Conservation (phyloP, 306 rosid species). For the Castanea crenata region DNA sequence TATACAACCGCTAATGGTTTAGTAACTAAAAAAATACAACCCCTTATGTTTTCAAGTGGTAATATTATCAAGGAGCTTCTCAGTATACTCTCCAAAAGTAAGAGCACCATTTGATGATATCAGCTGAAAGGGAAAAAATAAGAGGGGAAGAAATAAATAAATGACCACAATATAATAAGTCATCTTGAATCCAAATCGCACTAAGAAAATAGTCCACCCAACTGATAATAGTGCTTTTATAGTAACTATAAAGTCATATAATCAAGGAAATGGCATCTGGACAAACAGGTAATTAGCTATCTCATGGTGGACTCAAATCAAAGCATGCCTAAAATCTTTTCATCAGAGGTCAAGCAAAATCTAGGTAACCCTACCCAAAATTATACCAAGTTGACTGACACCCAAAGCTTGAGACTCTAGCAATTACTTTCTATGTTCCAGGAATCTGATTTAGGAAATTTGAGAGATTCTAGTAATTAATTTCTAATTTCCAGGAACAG, state of each 20-base stretch:
- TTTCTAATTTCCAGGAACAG: background rate
- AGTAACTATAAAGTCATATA: background rate
- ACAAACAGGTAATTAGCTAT: background rate
- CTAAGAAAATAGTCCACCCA: background rate
- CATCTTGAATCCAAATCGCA: background rate
- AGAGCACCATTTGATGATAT: constrained; percentile 62
- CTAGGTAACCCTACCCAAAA: background rate
- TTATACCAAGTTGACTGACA: background rate
- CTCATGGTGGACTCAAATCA: background rate
- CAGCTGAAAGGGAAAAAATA: constrained; percentile 38
- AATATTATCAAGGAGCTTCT: constrained; percentile 84
- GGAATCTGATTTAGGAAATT: too few relatives aligned
- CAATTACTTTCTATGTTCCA: too few relatives aligned
- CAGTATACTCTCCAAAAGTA: constrained; percentile 89
- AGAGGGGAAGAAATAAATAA: background rate
- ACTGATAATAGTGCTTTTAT: background rate
- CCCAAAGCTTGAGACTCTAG: background rate
- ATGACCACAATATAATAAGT: constrained; percentile 8
- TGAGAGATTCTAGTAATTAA: background rate
- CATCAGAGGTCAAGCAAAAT: too few relatives aligned
- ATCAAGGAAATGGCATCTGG: background rate
- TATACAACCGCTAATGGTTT: constrained; percentile 4
- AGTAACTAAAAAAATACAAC: background rate
- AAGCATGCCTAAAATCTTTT: background rate
- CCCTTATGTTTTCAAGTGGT: constrained; percentile 38